Evolutionary conservation across 1,139 yeast species (phyloP).

Genomic region (Arxiozyma bovina): DNA sequence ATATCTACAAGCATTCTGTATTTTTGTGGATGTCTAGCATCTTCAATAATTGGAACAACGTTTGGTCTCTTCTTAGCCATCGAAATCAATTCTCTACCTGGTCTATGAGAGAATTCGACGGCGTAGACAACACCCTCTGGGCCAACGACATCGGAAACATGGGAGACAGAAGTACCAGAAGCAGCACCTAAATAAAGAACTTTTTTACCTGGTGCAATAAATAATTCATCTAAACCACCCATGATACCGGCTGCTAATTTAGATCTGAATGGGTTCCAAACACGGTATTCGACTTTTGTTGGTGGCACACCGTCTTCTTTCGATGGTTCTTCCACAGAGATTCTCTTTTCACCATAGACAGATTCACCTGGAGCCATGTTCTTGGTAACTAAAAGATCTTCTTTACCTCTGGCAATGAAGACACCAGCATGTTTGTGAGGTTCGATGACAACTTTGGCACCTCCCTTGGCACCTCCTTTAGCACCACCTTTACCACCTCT

Average conservation of each 20-base stretch:
- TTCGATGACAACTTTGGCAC: slow-evolving; percentile 95
- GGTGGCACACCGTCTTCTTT: slow-evolving; percentile 81
- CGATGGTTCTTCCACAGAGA: slow-evolving; percentile 85
- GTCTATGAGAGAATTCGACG: slow-evolving; percentile 98
- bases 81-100: slow-evolving; percentile 97
- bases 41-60: slow-evolving; percentile 96
- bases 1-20: slow-evolving; percentile 97
- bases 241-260: slow-evolving; percentile 99
- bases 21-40: slow-evolving; percentile 99
- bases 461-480: slow-evolving; percentile 69
- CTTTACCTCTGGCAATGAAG: slow-evolving; percentile 98
- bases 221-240: slow-evolving; percentile 98
- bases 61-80: slow-evolving; percentile 99
- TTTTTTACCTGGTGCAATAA: slow-evolving; percentile 96
- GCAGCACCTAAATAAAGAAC: slow-evolving; percentile 98
- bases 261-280: slow-evolving; percentile 99
- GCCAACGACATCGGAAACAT: slow-evolving; percentile 96
- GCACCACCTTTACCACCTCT: slow-evolving; percentile 80
- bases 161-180: slow-evolving; percentile 97
- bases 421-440: slow-evolving; percentile 98
- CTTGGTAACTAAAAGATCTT: slow-evolving; percentile 93
- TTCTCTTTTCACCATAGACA: slow-evolving; percentile 96
- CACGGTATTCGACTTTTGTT: slow-evolving; percentile 96
- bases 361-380: slow-evolving; percentile 97
- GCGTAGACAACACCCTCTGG: slow-evolving; percentile 99